Percentiles rank a stretch among this genome's conserved stretches.
phyloP scores from a whole-genome alignment of 192 early-diverging fungal genomes.

The Gonapodya prolifera region DNA sequence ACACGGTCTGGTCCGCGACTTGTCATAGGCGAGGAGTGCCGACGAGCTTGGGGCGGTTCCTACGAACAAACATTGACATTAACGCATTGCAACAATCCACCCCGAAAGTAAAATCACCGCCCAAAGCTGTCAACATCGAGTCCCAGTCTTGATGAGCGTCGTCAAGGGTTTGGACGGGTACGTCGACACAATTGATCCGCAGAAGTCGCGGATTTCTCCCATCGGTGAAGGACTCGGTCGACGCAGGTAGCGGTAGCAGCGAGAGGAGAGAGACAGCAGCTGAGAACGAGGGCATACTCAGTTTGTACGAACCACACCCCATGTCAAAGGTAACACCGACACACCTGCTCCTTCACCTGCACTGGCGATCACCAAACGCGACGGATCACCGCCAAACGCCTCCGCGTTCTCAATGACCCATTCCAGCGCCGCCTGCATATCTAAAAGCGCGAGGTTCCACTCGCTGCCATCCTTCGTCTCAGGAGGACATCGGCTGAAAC shows the following conservation, averaged over 20 bases:
- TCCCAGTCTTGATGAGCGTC: background rate
- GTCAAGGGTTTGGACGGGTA: background rate
- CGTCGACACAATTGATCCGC: background rate
- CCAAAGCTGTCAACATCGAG: background rate
- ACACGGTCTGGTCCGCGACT: background rate
- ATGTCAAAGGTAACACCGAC: too few species aligned
- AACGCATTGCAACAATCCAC: too few species aligned
- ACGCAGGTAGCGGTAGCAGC: too few species aligned
- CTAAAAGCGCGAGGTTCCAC: constrained; percentile 22
- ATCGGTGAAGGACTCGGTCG: too few species aligned
- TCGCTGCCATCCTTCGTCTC: background rate
- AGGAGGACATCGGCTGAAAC: background rate
- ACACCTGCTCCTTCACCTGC: background rate
- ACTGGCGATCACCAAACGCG: background rate
- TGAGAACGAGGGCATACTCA: too few species aligned
- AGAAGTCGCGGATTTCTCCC: background rate
- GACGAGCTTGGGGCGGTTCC: too few species aligned
- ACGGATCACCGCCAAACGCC: constrained; percentile 48
- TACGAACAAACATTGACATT: too few species aligned
- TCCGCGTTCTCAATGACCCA: constrained; percentile 50
- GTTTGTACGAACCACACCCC: too few species aligned
- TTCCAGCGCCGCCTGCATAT: constrained; percentile 29
- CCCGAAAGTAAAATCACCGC: too few species aligned
- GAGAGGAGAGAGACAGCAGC: too few species aligned
- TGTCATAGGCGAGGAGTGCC: background rate